A percentile compares a stretch with the other conserved stretches of the same genome.
Conservation (phyloP, 495 filamentous ascomycete genomes). For the Penicillium turbatum region DNA sequence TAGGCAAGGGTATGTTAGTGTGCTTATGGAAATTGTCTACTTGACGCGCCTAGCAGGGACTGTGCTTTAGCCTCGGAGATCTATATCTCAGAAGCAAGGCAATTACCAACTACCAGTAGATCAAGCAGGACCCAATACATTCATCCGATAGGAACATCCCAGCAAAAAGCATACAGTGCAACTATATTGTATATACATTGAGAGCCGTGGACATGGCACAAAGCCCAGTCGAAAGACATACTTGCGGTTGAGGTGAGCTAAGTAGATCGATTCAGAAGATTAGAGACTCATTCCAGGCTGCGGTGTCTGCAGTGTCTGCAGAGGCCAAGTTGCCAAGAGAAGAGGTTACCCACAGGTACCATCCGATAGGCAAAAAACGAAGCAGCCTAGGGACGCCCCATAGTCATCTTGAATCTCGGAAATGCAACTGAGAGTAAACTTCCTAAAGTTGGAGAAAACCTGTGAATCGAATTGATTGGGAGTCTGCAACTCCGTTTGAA, state of each 20-base stretch:
- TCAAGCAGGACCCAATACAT: neutral
- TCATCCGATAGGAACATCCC: neutral
- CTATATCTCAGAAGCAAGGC: neutral
- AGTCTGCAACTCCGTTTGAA: neutral
- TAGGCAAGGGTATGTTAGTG: slow-evolving; percentile 9
- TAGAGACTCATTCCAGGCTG: slow-evolving; percentile 4
- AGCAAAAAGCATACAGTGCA: neutral
- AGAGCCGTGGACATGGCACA: neutral
- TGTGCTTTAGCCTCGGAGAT: neutral
- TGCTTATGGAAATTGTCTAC: slow-evolving; percentile 1
- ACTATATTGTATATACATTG: neutral
- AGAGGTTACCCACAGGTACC: slow-evolving; percentile 9
- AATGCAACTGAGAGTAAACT: neutral
- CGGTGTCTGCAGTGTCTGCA: slow-evolving; percentile 7
- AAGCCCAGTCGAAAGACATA: neutral
- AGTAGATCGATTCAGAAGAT: slow-evolving; percentile 3
- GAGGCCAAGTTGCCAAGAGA: slow-evolving; percentile 11
- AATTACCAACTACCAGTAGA: neutral
- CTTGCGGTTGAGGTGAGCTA: neutral
- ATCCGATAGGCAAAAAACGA: slow-evolving; percentile 22
- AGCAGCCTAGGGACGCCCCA: slow-evolving; percentile 26
- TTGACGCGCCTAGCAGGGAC: neutral
- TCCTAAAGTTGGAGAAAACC: neutral
- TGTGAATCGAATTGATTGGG: neutral
- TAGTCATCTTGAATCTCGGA: slow-evolving; percentile 17